phyloP scores from a whole-genome alignment of 176 grass and related monocot genomes.

The Cymbopogon citratus region DNA sequence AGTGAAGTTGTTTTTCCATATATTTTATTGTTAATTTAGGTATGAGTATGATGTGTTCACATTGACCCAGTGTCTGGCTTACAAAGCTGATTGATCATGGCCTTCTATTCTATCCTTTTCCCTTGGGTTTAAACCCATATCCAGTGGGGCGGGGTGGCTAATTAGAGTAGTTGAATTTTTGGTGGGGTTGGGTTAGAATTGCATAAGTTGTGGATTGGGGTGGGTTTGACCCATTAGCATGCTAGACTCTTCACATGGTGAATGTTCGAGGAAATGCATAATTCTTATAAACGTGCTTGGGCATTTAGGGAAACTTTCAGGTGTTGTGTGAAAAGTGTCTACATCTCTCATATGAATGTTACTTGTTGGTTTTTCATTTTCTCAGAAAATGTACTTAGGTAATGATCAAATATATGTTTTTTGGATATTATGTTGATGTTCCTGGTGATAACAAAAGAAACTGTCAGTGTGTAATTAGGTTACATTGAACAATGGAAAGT shows the following conservation, averaged over 20 bases:
- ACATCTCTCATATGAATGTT: neutral
- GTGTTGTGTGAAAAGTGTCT: neutral
- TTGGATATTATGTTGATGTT: neutral
- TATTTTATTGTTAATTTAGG: no score
- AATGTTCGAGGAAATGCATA: neutral
- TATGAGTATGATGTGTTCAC: neutral
- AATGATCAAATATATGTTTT: neutral
- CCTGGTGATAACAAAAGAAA: no score
- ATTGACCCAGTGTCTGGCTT: no score
- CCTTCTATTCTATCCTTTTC: no score
- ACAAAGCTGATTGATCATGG: no score
- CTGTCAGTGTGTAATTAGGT: neutral
- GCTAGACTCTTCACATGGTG: neutral
- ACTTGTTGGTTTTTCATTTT: neutral
- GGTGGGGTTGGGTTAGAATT: no score
- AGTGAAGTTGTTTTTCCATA: neutral
- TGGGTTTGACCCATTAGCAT: no score
- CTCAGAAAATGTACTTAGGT: neutral
- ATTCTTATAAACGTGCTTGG: neutral
- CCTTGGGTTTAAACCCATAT: no score
- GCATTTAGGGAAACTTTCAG: neutral
- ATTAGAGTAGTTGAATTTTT: no score
- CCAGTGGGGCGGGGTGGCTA: no score
- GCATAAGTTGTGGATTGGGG: no score
- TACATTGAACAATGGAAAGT: neutral